Conservation (phyloP, 306 rosid species). For the Cicer bijugum region DNA sequence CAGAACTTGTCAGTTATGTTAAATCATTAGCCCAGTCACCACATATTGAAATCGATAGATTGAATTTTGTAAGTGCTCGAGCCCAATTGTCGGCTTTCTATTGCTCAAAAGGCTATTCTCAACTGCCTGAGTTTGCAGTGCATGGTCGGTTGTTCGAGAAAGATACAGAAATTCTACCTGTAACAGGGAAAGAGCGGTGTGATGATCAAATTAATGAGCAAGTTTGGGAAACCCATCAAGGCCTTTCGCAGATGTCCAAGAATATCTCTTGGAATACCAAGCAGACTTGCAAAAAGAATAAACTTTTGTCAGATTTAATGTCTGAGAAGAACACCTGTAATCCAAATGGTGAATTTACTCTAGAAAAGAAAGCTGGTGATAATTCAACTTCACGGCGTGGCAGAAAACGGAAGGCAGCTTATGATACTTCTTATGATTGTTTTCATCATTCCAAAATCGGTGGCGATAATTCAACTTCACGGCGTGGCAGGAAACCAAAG, state of each 20-base stretch:
- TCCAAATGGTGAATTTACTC: constrained; percentile 37
- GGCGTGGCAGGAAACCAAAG: not conserved
- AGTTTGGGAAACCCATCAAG: constrained; percentile 36
- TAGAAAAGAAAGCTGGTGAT: constrained; percentile 43
- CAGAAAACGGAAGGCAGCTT: constrained; percentile 54
- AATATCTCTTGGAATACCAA: constrained; percentile 30
- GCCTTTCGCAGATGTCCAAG: constrained; percentile 46
- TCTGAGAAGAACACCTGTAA: constrained; percentile 44
- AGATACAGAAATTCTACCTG: constrained; percentile 48
- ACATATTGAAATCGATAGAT: constrained; percentile 50
- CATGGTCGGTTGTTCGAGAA: constrained; percentile 52
- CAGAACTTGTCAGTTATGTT: constrained; percentile 56
- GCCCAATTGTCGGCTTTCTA: constrained; percentile 64
- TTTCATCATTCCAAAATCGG: constrained; percentile 24
- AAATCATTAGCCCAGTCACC: constrained; percentile 64
- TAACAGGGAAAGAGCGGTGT: constrained; percentile 41
- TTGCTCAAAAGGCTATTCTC: constrained; percentile 67
- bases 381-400: constrained; percentile 28
- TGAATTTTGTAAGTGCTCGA: constrained; percentile 51
- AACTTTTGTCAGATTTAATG: constrained; percentile 51
- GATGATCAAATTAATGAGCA: constrained; percentile 44
- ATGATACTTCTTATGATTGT: constrained; percentile 41
- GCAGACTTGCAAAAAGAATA: constrained; percentile 46
- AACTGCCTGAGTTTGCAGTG: constrained; percentile 58
- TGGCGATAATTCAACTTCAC: not conserved